These are phyloP conservation scores for Umbelopsis sp. DNA, from an alignment of 192 early-diverging fungal genomes.

Conservation along the genomic window DNA sequence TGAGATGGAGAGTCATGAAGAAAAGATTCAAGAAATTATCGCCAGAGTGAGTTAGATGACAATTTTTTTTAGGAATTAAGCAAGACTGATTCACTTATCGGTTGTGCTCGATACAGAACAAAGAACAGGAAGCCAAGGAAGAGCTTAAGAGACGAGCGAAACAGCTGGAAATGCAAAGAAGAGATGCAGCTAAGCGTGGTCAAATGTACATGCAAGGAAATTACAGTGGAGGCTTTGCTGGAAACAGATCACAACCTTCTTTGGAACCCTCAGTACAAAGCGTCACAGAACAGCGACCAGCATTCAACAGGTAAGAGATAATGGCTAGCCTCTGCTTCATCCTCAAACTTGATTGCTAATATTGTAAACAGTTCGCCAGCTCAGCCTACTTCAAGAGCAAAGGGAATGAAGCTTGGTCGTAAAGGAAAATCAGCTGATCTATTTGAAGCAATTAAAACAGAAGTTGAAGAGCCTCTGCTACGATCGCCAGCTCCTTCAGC, in stretches of 20 bases:
- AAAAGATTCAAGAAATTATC: conserved; percentile 96
- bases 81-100: conserved; percentile 8
- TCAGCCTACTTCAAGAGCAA: conserved; percentile 55
- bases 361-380: conserved; percentile 38
- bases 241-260: conserved; percentile 40
- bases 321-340: too few relatives aligned
- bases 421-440: conserved; percentile 82
- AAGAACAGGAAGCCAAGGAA: conserved; percentile 97
- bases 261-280: conserved; percentile 36
- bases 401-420: conserved; percentile 95
- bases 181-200: conserved; percentile 69
- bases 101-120: conserved; percentile 57
- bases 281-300: conserved; percentile 27
- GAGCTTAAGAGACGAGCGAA: conserved; percentile 92
- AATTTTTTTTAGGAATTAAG: background rate
- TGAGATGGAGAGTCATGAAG: conserved; percentile 99
- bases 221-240: conserved; percentile 45
- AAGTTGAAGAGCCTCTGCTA: conserved; percentile 59
- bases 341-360: background rate
- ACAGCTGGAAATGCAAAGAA: conserved; percentile 87
- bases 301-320: conserved; percentile 31
- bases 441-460: conserved; percentile 83
- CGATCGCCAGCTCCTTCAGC: conserved; percentile 4
- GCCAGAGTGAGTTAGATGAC: conserved; percentile 57
- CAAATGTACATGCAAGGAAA: conserved; percentile 53